Evolutionary conservation across 1,284 basidiomycete genomes (phyloP).

Genomic region (Ganoderma lingzhi): DNA sequence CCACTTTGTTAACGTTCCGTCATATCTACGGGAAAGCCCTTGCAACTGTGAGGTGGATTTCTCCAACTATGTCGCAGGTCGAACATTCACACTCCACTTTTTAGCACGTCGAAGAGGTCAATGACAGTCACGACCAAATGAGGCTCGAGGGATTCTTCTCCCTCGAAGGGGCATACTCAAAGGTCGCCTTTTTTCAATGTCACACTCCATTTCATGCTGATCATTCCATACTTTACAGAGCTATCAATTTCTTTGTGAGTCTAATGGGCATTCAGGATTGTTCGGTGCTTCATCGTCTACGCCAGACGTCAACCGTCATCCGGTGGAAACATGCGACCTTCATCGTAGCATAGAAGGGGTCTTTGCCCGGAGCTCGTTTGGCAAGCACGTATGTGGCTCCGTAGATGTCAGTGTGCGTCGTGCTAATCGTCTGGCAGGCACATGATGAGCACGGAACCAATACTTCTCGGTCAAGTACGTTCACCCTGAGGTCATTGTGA

Average conservation of each 20-base stretch:
- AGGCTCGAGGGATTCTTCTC: slow-evolving; percentile 84
- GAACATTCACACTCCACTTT: slow-evolving; percentile 32
- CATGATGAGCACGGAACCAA: slow-evolving; percentile 67
- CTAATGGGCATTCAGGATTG: not conserved
- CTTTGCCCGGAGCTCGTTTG: slow-evolving; percentile 76
- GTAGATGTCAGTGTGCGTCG: not conserved
- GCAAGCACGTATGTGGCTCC: slow-evolving; percentile 60
- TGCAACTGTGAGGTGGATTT: slow-evolving; percentile 55
- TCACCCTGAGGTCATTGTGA: not conserved
- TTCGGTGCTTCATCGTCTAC: not conserved
- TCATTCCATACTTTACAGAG: slow-evolving; percentile 49
- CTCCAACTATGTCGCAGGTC: not conserved
- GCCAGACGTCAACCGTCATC: slow-evolving; percentile 85
- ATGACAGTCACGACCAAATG: slow-evolving; percentile 57
- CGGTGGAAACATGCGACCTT: slow-evolving; percentile 71
- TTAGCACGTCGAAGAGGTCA: slow-evolving; percentile 74
- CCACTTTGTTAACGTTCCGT: slow-evolving; percentile 68
- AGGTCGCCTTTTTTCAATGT: slow-evolving; percentile 50
- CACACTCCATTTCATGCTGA: not conserved
- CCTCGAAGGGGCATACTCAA: slow-evolving; percentile 75
- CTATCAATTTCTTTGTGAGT: slow-evolving; percentile 86
- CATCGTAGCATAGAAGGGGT: slow-evolving; percentile 72
- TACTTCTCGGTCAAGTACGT: slow-evolving; percentile 42
- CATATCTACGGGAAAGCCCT: slow-evolving; percentile 74
- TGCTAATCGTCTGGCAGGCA: slow-evolving; percentile 50